Conservation (phyloP, 177 flowering plant genomes). For the Vitis hybrid region DNA sequence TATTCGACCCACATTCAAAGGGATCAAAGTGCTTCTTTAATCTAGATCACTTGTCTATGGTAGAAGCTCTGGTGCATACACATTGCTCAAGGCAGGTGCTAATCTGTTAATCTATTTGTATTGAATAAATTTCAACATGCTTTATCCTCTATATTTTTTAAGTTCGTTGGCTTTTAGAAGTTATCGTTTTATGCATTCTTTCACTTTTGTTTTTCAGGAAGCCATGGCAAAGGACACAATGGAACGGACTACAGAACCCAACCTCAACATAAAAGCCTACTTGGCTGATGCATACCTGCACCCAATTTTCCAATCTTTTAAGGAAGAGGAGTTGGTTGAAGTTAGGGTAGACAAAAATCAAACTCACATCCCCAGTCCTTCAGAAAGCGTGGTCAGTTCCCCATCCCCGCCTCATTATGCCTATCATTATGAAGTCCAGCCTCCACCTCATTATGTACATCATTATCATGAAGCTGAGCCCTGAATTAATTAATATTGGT, state of each 20-base stretch:
- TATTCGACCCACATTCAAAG: no score
- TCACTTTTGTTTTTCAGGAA: constrained; percentile 52
- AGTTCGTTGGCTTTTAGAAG: neutral
- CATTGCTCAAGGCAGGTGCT: no score
- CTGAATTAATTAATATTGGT: constrained; percentile 13
- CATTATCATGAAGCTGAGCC: constrained; percentile 35
- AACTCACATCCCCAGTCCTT: constrained; percentile 25
- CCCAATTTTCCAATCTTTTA: constrained; percentile 70
- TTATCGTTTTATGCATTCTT: neutral
- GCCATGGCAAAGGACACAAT: constrained; percentile 76
- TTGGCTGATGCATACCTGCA: constrained; percentile 89
- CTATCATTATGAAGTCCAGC: constrained; percentile 33
- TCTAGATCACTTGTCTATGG: no score
- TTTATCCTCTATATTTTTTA: neutral
- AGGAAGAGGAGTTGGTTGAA: constrained; percentile 44
- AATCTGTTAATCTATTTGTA: no score
- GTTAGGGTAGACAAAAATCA: constrained; percentile 52
- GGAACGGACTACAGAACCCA: constrained; percentile 58
- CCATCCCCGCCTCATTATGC: constrained; percentile 48
- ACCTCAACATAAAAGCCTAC: constrained; percentile 59
- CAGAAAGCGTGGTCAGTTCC: constrained; percentile 39
- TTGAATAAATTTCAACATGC: no score
- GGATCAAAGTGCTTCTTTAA: no score
- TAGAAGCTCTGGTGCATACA: no score
- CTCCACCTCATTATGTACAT: constrained; percentile 41